Conservation (phyloP, 192 early-diverging fungal genomes). For the Coemansia sp. region DNA sequence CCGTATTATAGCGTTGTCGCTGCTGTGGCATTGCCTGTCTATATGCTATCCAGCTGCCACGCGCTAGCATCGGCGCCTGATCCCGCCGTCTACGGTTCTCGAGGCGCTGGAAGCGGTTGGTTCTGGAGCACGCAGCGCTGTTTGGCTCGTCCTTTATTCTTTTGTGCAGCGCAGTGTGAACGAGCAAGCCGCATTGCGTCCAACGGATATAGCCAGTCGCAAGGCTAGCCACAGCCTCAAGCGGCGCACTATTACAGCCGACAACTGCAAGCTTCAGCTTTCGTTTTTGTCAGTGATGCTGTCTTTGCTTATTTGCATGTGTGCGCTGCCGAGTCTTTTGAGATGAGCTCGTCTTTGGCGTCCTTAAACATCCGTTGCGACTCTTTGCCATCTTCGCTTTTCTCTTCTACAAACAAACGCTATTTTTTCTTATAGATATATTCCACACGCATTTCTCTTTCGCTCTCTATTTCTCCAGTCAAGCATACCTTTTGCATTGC, state of each 20-base stretch:
- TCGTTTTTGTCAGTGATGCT: neutral
- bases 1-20: too few relatives aligned
- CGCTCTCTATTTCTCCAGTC: neutral
- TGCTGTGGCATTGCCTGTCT: too few relatives aligned
- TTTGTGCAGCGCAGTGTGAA: neutral
- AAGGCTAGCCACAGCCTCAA: conserved; percentile 9
- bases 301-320: neutral
- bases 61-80: neutral
- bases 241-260: conserved; percentile 14
- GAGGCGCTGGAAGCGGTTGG: neutral
- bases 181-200: conserved; percentile 8
- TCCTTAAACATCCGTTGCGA: conserved; percentile 12
- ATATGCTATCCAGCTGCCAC: neutral
- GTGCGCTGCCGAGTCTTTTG: neutral
- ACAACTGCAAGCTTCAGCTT: neutral
- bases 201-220: conserved; percentile 5
- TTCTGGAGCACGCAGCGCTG: neutral
- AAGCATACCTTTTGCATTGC: neutral
- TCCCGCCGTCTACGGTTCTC: neutral
- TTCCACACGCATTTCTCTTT: neutral
- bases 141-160: neutral
- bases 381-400: conserved; percentile 14
- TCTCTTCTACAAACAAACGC: conserved; percentile 1
- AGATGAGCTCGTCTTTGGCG: conserved; percentile 4
- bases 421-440: conserved; percentile 10